phyloP scores from a whole-genome alignment of 176 grass and related monocot species.

The Puccinellia tenuiflora region DNA sequence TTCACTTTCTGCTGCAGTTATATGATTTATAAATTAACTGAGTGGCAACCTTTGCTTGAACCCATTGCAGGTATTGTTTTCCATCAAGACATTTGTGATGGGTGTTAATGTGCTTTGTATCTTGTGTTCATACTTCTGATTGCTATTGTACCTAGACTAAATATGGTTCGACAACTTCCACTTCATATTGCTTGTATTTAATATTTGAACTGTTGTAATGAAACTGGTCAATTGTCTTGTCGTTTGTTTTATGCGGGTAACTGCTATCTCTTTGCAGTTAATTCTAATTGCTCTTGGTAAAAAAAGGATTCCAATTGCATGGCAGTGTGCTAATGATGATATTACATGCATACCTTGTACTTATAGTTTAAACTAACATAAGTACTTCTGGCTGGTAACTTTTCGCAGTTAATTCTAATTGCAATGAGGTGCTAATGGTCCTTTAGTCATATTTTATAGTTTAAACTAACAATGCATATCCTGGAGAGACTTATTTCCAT shows the following conservation, averaged over 20 bases:
- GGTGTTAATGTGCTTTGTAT: conserved; percentile 57
- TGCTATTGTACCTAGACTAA: not conserved
- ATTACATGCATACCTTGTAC: not conserved
- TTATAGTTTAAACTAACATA: not conserved
- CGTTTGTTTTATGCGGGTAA: not conserved
- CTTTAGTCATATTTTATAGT: not conserved
- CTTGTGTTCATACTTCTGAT: not conserved
- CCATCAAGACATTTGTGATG: conserved; percentile 91
- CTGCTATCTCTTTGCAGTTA: not conserved
- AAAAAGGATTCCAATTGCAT: too few species aligned
- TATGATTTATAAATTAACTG: not conserved
- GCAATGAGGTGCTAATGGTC: not conserved
- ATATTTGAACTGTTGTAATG: not conserved
- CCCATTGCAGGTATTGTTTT: conserved; percentile 65
- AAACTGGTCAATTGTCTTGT: too few species aligned
- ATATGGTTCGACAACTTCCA: not conserved
- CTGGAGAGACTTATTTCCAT: not conserved
- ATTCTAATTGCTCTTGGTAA: too few species aligned
- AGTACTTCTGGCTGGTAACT: not conserved
- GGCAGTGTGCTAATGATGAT: not conserved
- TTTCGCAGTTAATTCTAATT: not conserved
- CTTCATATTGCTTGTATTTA: not conserved
- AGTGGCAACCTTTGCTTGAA: conserved; percentile 1
- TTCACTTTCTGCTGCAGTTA: not conserved
- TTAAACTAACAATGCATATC: not conserved